Percentiles rank a stretch among this genome's conserved stretches.
These are phyloP conservation scores for Leishmania gerbilli DNA, from an alignment of 208 protist genomes.

Conservation along the genomic window DNA sequence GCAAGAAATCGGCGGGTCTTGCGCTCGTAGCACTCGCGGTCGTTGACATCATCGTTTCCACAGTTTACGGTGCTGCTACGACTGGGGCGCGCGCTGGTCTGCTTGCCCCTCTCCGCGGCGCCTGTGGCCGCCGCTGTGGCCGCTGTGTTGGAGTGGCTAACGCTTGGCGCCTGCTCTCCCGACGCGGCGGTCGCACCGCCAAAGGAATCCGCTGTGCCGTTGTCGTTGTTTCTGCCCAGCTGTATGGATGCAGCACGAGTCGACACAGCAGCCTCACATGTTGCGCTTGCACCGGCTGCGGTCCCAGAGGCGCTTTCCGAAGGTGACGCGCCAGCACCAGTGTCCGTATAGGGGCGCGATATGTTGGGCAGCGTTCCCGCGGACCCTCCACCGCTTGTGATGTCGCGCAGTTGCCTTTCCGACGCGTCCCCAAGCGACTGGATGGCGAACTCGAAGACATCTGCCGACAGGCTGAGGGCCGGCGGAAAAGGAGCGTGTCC, in stretches of 20 bases:
- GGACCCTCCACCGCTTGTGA: neutral
- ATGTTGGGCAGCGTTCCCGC: neutral
- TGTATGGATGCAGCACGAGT: neutral
- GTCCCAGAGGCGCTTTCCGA: neutral
- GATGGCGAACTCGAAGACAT: slow-evolving; percentile 31
- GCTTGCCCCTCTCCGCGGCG: neutral
- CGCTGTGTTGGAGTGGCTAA: neutral
- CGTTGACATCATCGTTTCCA: slow-evolving; percentile 2
- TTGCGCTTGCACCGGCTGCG: neutral
- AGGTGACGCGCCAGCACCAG: neutral
- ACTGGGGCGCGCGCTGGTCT: neutral
- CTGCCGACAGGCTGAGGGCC: neutral
- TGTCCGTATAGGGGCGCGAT: neutral
- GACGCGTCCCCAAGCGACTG: slow-evolving; percentile 7
- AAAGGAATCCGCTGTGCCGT: neutral
- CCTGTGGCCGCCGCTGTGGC: neutral
- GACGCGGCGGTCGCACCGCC: neutral
- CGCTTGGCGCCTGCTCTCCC: neutral
- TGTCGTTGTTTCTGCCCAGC: neutral
- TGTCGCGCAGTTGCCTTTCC: neutral
- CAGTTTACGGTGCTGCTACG: neutral
- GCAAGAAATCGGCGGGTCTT: slow-evolving; percentile 20
- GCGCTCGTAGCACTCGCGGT: slow-evolving; percentile 29
- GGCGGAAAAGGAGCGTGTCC: neutral
- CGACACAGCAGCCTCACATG: neutral